Conservation (phyloP, 129 eudicot genomes). For the Gnaphalium uliginosum region DNA sequence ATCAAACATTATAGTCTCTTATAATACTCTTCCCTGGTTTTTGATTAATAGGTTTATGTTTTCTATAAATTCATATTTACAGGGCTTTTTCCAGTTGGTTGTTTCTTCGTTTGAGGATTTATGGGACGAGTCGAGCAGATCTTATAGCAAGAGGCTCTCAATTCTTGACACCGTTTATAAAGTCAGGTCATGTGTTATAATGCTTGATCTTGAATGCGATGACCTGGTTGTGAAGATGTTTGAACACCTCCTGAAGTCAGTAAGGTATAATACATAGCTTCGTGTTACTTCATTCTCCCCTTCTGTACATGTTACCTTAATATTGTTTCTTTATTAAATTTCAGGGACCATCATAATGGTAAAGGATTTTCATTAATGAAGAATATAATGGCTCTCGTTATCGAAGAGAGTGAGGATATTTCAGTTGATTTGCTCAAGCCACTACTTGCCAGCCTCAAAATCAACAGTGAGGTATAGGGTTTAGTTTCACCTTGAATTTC, state of each 20-base stretch:
- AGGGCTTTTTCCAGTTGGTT: conserved; percentile 77
- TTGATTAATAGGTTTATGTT: neutral
- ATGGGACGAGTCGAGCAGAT: conserved; percentile 60
- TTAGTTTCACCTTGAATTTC: neutral
- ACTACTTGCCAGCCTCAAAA: conserved; percentile 54
- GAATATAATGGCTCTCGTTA: conserved; percentile 79
- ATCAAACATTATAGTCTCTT: conserved; percentile 1
- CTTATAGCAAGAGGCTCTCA: conserved; percentile 56
- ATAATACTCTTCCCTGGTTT: neutral
- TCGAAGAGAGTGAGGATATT: conserved; percentile 94
- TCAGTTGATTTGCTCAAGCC: conserved; percentile 59
- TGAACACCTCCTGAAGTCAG: conserved; percentile 64
- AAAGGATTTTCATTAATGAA: conserved; percentile 59
- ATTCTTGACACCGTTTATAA: conserved; percentile 81
- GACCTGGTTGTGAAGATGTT: conserved; percentile 74
- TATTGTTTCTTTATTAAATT: conserved; percentile 7
- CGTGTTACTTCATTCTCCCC: neutral
- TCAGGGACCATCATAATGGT: conserved; percentile 66
- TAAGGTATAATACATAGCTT: conserved; percentile 50
- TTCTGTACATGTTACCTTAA: neutral
- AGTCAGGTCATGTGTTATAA: conserved; percentile 90
- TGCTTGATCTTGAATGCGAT: conserved; percentile 93
- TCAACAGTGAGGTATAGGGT: conserved; percentile 48
- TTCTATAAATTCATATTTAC: conserved; percentile 27
- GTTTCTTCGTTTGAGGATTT: conserved; percentile 80